Evolutionary conservation across 228 moss, liverwort and hornwort genomes (phyloP).

Genomic region (Sphagnum fallax): DNA sequence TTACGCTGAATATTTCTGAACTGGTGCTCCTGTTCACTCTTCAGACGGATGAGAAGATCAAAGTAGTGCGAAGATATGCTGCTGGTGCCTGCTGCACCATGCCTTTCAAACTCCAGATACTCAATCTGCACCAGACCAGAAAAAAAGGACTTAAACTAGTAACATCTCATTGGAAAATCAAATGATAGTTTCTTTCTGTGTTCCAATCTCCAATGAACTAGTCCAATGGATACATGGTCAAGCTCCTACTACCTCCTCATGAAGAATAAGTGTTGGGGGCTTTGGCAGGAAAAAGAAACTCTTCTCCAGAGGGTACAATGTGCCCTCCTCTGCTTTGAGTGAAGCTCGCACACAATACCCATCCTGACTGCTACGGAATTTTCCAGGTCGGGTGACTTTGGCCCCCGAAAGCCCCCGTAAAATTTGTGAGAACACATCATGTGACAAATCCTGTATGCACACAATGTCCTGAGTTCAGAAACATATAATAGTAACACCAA

Average conservation of each 20-base stretch:
- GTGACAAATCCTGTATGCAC: conserved; percentile 52
- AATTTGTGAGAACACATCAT: conserved; percentile 93
- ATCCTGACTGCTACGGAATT: conserved; percentile 93
- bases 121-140: conserved; percentile 51
- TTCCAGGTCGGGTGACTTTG: conserved; percentile 92
- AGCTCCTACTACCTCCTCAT: conserved; percentile 54
- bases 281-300: conserved; percentile 99
- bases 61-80: conserved; percentile 99
- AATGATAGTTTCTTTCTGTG: too few relatives aligned
- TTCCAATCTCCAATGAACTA: too few relatives aligned
- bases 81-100: conserved; percentile 95
- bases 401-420: conserved; percentile 84
- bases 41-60: conserved; percentile 89
- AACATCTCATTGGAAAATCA: background rate
- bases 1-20: conserved; percentile 95
- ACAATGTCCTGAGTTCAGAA: background rate
- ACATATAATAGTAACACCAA: background rate
- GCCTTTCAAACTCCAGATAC: conserved; percentile 93
- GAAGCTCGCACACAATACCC: conserved; percentile 82
- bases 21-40: conserved; percentile 97
- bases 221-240: too few relatives aligned
- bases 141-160: background rate
- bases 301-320: conserved; percentile 92
- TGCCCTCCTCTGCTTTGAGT: conserved; percentile 95
- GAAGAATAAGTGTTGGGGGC: conserved; percentile 94